Evolutionary conservation across 1,284 basidiomycete species (phyloP), one percentile per base, ranked within the genome.

Genomic region (Pisolithus thermaeus): DNA sequence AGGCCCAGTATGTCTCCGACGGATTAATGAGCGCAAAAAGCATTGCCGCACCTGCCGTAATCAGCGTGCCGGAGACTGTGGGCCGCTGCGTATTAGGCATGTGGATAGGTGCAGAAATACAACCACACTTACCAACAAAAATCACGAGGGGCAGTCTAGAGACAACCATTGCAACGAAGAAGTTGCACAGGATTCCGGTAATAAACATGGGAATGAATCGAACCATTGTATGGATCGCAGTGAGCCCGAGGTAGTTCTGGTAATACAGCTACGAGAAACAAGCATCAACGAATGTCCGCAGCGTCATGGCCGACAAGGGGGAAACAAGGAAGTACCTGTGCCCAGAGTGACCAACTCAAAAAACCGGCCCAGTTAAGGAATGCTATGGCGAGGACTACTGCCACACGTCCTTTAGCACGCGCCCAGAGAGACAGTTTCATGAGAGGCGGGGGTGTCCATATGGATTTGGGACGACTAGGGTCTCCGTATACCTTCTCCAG

Each of bases 121-220:
- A 30, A 45, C n/a, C 32, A 37, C 14, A 61, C 76, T 45, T 55
- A 84, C 83, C 73, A 32, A 84, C 67, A 47, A 90, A 74, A 52
- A 70, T 74, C 2, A 81, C 68, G 0, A 85, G 64, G 1, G 79
- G 73, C 4, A 87, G 70, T 47, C 72, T 79, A 0, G 77, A 73
- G 18, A 87, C 73, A 49, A 84, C 70, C 43, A 84, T 61, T 0
- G 83, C 81, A 20, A 90, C 80, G 55, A 90, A 67, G 22, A 86
- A 62, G 61, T 90, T 91, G 61, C 84, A 88, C 7, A 83, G 47
- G n/a, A 85, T 59, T 7, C 90, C 90, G 6, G 77, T 79, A 30
- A 91, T 67, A 18, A 81, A 79, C 79, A 88, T 89, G 0, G 92
- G 92, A 4, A 93, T 58, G 56, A 94, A 75, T 7, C 88, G 81